Conservation (phyloP, 2,329 filamentous ascomycete species). For the Nemania diffusa region DNA sequence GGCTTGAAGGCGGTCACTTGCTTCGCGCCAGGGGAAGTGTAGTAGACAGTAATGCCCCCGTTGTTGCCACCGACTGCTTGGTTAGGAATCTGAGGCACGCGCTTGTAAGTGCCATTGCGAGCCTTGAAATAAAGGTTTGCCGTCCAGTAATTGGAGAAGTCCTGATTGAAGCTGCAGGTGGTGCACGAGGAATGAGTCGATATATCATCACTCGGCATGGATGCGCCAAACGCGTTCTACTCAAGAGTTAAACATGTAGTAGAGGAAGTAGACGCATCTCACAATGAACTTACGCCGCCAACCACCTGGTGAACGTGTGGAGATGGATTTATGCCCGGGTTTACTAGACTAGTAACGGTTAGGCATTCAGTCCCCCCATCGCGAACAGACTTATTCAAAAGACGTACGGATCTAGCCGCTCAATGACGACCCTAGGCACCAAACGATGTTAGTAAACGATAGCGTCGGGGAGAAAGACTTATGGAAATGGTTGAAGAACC, state of each 20-base stretch:
- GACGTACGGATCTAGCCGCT: conserved; percentile 37
- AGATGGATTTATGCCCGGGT: conserved; percentile 37
- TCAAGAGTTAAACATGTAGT: conserved; percentile 42
- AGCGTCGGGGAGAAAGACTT: neutral
- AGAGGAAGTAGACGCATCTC: neutral
- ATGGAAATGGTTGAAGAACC: neutral
- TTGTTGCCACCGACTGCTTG: conserved; percentile 36
- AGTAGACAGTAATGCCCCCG: conserved; percentile 49
- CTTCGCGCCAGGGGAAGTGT: conserved; percentile 48
- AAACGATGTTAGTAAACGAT: conserved; percentile 19
- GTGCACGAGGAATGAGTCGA: conserved; percentile 43
- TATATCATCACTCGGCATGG: conserved; percentile 34
- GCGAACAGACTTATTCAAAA: neutral
- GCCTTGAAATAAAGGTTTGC: conserved; percentile 48
- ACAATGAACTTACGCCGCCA: conserved; percentile 29
- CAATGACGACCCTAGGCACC: conserved; percentile 45
- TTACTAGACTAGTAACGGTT: conserved; percentile 35
- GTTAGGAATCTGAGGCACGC: conserved; percentile 40
- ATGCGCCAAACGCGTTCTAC: conserved; percentile 37
- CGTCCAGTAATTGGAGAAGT: conserved; percentile 50
- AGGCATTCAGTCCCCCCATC: neutral
- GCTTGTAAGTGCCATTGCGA: conserved; percentile 42
- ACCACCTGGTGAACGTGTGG: conserved; percentile 40
- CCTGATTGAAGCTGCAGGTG: conserved; percentile 50
- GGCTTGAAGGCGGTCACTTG: conserved; percentile 53